These are phyloP conservation scores for Chrysoporthe puriensis DNA, from an alignment of 2,329 filamentous ascomycete species.

Conservation along the genomic window DNA sequence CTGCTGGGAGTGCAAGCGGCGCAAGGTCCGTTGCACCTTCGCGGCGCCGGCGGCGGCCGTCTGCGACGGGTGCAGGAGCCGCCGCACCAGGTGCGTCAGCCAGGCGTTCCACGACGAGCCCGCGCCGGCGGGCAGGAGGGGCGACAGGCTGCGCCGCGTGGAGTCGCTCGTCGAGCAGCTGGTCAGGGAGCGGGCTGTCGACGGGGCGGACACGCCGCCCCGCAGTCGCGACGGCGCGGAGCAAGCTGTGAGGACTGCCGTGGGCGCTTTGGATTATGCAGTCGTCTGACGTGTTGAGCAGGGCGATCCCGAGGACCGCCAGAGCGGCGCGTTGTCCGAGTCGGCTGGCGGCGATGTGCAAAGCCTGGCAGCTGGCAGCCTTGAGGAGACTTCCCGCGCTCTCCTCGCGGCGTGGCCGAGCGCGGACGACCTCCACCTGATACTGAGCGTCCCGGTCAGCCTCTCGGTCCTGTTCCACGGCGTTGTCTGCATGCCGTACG, in stretches of 20 bases:
- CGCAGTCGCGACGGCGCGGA: no score
- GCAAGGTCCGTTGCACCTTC: slow-evolving; percentile 55
- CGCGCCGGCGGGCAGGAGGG: slow-evolving; percentile 29
- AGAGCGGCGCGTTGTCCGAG: no score
- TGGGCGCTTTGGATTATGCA: no score
- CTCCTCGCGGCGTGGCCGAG: slow-evolving; percentile 45
- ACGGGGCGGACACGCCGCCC: no score
- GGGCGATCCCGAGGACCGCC: background rate
- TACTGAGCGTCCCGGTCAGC: slow-evolving; percentile 38
- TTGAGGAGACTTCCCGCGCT: slow-evolving; percentile 8
- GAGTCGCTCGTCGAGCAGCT: slow-evolving; percentile 40
- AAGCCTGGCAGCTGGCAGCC: slow-evolving; percentile 13
- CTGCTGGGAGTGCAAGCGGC: slow-evolving; percentile 60
- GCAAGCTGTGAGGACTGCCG: no score
- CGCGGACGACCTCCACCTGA: slow-evolving; percentile 42
- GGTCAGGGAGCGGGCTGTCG: no score
- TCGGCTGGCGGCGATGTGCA: slow-evolving; percentile 32
- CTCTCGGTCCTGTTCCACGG: slow-evolving; percentile 41
- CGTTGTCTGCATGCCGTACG: slow-evolving; percentile 40
- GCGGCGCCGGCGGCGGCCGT: slow-evolving; percentile 39
- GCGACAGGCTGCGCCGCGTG: slow-evolving; percentile 40
- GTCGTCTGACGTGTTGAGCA: background rate
- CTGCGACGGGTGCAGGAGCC: slow-evolving; percentile 50
- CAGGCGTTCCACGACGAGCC: slow-evolving; percentile 49
- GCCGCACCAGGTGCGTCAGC: slow-evolving; percentile 44